phyloP scores from a whole-genome alignment of 106 monocot genomes.

The Iris macrosiphon region DNA sequence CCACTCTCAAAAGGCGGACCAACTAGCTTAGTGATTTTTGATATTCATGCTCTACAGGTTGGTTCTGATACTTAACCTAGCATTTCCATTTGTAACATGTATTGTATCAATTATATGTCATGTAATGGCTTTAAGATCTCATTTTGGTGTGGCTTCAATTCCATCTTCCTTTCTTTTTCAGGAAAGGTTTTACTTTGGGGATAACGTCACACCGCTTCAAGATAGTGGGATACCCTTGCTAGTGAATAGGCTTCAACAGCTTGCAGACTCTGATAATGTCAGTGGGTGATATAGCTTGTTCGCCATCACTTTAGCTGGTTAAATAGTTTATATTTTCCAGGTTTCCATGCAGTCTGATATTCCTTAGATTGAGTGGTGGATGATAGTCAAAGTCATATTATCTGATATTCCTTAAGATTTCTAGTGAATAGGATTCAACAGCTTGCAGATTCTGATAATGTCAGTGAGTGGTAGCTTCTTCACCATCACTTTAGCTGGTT shows the following conservation, averaged over 20 bases:
- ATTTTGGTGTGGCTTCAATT: neutral
- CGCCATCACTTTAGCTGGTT: too few relatives aligned
- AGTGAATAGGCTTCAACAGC: constrained; percentile 78
- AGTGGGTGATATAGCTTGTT: neutral
- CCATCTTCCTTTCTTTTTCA: constrained; percentile 10
- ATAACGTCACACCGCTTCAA: constrained; percentile 83
- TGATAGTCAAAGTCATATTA: too few relatives aligned
- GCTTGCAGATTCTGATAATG: constrained; percentile 97
- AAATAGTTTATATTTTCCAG: too few relatives aligned
- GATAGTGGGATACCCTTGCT: constrained; percentile 94
- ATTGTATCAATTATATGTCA: neutral
- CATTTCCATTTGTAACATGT: too few relatives aligned
- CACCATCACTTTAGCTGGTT: too few relatives aligned
- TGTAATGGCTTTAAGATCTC: neutral
- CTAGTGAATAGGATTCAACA: constrained; percentile 83
- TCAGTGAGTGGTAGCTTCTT: constrained; percentile 11
- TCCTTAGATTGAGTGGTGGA: too few relatives aligned
- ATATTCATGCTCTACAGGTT: constrained; percentile 97
- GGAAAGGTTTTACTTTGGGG: constrained; percentile 99
- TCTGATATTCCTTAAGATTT: too few relatives aligned
- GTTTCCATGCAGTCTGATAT: too few relatives aligned
- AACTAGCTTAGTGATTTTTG: constrained; percentile 81
- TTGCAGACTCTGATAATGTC: constrained; percentile 98
- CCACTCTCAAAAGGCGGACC: constrained; percentile 96
- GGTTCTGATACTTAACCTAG: too few relatives aligned